Percentiles rank a stretch among this genome's conserved stretches.
These are phyloP conservation scores for Cystofilobasidium bisporidii DNA, from an alignment of 768 basidiomycete genomes.

Conservation along the genomic window DNA sequence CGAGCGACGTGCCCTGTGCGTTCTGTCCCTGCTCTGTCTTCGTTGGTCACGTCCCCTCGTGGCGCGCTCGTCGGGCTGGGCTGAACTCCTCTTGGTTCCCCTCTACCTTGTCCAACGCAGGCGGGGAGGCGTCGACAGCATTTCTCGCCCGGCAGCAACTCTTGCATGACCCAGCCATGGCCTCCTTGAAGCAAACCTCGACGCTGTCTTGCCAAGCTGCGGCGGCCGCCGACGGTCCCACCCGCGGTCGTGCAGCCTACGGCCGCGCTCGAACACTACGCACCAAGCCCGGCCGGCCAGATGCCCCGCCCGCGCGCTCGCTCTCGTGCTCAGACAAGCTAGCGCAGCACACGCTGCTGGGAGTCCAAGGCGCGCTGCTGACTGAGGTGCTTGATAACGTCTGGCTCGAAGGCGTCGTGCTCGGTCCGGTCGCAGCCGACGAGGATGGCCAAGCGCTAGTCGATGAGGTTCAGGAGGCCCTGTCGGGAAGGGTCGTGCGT, in stretches of 20 bases:
- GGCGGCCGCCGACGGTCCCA: neutral
- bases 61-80: neutral
- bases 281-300: constrained; percentile 1
- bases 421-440: neutral
- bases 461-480: neutral
- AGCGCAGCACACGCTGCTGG: neutral
- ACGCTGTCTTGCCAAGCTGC: too few species aligned
- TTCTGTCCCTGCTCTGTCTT: neutral
- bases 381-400: neutral
- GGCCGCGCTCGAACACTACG: neutral
- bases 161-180: neutral
- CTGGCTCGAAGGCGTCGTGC: neutral
- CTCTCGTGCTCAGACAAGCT: constrained; percentile 2
- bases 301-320: neutral
- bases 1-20: constrained; percentile 2
- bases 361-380: neutral
- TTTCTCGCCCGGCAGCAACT: constrained; percentile 3
- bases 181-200: too few species aligned
- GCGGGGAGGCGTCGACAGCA: constrained; percentile 1
- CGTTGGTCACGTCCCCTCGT: too few species aligned
- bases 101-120: neutral
- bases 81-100: neutral
- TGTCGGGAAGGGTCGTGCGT: neutral
- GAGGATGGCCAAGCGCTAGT: neutral
- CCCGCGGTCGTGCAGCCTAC: neutral